These are phyloP conservation scores for Ophiostoma pallidulum DNA, from an alignment of 2,329 filamentous ascomycete species.

Conservation along the genomic window DNA sequence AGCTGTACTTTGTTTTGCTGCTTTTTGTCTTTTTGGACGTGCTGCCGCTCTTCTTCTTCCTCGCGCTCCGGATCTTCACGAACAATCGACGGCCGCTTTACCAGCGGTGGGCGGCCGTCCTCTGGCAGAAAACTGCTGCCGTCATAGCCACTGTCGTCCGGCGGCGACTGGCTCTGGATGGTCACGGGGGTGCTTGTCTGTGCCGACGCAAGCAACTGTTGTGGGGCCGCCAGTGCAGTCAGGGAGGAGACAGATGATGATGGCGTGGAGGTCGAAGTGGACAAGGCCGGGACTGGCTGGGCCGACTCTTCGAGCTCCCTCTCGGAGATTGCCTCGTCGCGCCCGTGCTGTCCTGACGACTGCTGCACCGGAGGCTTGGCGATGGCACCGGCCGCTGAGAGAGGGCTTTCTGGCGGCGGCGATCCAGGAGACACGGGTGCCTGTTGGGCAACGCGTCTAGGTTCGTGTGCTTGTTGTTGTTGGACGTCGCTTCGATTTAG, in stretches of 20 bases:
- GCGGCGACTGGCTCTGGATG: background rate
- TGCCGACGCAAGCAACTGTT: background rate
- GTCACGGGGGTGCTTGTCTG: background rate
- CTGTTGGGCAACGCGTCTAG: background rate
- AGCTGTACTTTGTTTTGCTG: background rate
- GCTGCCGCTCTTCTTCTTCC: slow-evolving; percentile 16
- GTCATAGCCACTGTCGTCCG: background rate
- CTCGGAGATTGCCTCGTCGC: background rate
- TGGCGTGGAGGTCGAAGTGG: slow-evolving; percentile 9
- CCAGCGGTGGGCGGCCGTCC: slow-evolving; percentile 4
- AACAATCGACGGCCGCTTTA: slow-evolving; percentile 28
- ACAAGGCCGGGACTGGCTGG: slow-evolving; percentile 9
- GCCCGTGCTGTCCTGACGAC: too few relatives aligned
- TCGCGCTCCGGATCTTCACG: slow-evolving; percentile 29
- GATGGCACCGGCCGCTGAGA: background rate
- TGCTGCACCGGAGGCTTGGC: background rate
- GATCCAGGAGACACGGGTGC: background rate
- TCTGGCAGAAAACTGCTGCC: background rate
- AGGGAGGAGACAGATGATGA: slow-evolving; percentile 11
- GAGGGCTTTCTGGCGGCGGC: background rate
- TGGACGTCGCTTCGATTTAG: background rate
- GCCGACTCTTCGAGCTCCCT: background rate
- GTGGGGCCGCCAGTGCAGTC: background rate
- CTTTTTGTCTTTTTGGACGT: background rate
- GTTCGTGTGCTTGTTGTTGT: background rate